These are phyloP conservation scores for Carex cristatella DNA, from an alignment of 176 grass and related monocot species.

Conservation along the genomic window DNA sequence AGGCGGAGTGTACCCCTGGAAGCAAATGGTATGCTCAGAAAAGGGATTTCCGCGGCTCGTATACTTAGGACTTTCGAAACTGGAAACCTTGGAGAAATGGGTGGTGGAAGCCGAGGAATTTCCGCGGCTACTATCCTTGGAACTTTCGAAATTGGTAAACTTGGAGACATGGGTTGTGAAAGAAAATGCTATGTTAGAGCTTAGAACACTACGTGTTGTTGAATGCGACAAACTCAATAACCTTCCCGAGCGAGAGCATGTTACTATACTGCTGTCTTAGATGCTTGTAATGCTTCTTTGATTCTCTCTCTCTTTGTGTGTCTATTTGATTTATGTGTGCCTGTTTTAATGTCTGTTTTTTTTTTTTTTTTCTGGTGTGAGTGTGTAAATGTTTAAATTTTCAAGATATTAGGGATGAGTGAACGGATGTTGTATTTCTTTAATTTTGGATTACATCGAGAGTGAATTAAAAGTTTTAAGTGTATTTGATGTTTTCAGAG, in stretches of 20 bases:
- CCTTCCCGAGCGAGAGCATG: not conserved
- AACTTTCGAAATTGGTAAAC: not conserved
- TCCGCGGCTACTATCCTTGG: not conserved
- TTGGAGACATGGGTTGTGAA: not conserved
- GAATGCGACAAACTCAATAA: not conserved
- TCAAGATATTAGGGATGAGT: no score
- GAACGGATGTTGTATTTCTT: no score
- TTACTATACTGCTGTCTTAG: not conserved
- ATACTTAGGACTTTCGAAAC: not conserved
- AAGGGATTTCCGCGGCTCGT: not conserved
- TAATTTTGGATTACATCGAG: not conserved
- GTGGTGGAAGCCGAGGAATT: not conserved
- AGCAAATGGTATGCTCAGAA: not conserved
- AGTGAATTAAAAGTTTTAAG: not conserved
- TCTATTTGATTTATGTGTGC: not conserved
- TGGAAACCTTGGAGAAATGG: not conserved
- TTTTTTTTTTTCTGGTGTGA: not conserved
- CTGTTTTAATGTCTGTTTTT: not conserved
- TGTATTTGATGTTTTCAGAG: not conserved
- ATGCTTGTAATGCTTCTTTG: not conserved
- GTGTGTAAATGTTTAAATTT: not conserved
- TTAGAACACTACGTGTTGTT: not conserved
- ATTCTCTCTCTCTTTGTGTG: not conserved
- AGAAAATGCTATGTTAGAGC: not conserved
- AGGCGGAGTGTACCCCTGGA: not conserved